Evolutionary conservation across 192 early-diverging fungal genomes (phyloP), one percentile per base, ranked within the genome.

Genomic region (Pilobolus umbonatus): DNA sequence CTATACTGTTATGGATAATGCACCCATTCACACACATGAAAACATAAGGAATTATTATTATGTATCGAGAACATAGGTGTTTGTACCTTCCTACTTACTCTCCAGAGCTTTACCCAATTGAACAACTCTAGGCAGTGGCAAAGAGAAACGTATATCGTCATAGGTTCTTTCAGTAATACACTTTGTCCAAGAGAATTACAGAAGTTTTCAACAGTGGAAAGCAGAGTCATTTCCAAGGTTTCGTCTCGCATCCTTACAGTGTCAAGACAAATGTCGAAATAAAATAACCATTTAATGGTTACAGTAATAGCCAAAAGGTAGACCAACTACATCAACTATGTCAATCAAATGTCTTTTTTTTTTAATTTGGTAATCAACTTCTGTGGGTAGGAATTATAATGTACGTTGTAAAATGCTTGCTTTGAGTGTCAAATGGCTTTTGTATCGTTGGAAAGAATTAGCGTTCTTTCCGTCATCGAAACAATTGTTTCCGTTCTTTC

Each of bases 61-160:
- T 24, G 26, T n/a, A 26, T 3, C 29, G 30, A n/a, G 5, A 19
- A 21, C 36, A 31, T 31, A 28, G 36, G 10, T 42, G n/a, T 42
- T 7, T 45, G 43, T 45, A 45, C 8, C 43, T 45, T 45, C 43
- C 43, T 45, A 17, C 43, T 45, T 45, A 45, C n/a, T 45, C 43
- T 45, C 43, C 21, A 17, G 21, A 45, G 43, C 43, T 45, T 45
- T 24, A 45, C n/a, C 21, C 43, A 45, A 45, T 45, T 22, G 51
- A 53, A 53, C 51, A 53, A 53, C 38, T 53, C 30, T 53, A 34
- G 34, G 51, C 48, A 53, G 51, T 36, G 51, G 51, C 51, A 53
- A 53, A 53, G n/a, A 53, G 51, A 4, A 45, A 45, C 19, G 51
- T 53, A 17, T 36, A 53, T 31, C 51, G 51, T 36, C 51, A 53